phyloP scores from a whole-genome alignment of 371 early-diverging fungal species.

The Mortierella sp. region DNA sequence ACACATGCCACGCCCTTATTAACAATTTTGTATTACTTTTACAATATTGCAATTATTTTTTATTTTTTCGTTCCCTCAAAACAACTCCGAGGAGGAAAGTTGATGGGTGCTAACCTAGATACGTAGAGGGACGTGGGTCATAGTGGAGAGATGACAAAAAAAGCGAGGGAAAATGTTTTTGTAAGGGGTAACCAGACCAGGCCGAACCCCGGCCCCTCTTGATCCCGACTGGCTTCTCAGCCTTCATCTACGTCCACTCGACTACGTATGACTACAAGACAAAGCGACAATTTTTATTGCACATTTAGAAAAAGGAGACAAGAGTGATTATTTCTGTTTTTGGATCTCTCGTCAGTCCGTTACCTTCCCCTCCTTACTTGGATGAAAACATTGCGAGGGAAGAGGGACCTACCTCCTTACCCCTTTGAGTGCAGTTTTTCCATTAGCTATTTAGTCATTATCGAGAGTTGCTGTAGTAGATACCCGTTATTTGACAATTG shows the following conservation, averaged over 20 bases:
- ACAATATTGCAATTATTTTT: neutral
- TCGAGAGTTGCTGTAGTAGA: too few species aligned
- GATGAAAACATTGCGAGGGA: neutral
- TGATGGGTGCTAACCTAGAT: neutral
- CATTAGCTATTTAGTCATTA: too few species aligned
- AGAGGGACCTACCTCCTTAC: too few species aligned
- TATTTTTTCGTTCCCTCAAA: neutral
- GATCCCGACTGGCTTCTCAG: too few species aligned
- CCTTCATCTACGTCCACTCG: too few species aligned
- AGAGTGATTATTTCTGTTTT: neutral
- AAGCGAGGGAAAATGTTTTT: too few species aligned
- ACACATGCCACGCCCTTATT: neutral
- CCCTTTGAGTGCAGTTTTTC: too few species aligned
- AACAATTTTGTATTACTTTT: neutral
- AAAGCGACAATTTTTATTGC: too few species aligned
- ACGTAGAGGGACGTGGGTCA: neutral
- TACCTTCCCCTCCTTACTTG: neutral
- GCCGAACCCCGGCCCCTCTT: too few species aligned
- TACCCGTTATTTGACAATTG: too few species aligned
- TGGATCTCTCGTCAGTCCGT: neutral
- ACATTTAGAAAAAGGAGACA: neutral
- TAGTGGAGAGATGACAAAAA: neutral
- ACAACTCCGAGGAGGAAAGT: constrained; percentile 5
- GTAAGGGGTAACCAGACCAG: too few species aligned
- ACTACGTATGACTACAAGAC: too few species aligned